Evolutionary conservation across 192 early-diverging fungal species (phyloP).

Genomic region (Phycomyces nitens): DNA sequence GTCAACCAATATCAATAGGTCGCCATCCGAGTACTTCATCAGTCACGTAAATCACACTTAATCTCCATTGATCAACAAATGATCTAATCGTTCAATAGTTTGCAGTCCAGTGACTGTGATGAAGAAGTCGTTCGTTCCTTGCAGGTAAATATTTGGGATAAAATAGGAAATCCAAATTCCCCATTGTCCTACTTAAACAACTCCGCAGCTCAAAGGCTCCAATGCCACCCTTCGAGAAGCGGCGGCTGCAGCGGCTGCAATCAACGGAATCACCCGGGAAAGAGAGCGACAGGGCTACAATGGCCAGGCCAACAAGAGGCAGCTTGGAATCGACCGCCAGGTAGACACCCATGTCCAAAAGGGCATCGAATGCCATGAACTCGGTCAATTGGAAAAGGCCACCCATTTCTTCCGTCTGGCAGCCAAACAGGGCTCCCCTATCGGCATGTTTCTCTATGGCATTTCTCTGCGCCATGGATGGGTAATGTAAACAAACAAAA

Average conservation of each 20-base stretch:
- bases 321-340: conserved; percentile 15
- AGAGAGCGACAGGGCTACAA: not conserved
- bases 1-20: not conserved
- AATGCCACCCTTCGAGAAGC: not conserved
- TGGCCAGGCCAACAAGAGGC: not conserved
- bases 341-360: conserved; percentile 59
- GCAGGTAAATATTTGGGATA: not conserved
- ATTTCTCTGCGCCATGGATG: conserved; percentile 78
- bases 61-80: not conserved
- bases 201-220: conserved; percentile 1
- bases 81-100: not conserved
- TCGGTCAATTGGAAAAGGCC: conserved; percentile 66
- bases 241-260: not conserved
- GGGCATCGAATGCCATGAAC: conserved; percentile 71
- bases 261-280: not conserved
- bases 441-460: conserved; percentile 80
- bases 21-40: too few species aligned
- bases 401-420: conserved; percentile 68
- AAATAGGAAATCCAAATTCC: too few species aligned
- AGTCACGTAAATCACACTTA: too few species aligned
- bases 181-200: not conserved
- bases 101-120: not conserved
- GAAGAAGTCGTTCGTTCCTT: not conserved
- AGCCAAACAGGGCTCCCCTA: conserved; percentile 59
- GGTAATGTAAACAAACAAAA: conserved; percentile 38